Base-by-base conservation (phyloP, 495 filamentous ascomycete genomes). In the Cetradonia linearis region DNA sequence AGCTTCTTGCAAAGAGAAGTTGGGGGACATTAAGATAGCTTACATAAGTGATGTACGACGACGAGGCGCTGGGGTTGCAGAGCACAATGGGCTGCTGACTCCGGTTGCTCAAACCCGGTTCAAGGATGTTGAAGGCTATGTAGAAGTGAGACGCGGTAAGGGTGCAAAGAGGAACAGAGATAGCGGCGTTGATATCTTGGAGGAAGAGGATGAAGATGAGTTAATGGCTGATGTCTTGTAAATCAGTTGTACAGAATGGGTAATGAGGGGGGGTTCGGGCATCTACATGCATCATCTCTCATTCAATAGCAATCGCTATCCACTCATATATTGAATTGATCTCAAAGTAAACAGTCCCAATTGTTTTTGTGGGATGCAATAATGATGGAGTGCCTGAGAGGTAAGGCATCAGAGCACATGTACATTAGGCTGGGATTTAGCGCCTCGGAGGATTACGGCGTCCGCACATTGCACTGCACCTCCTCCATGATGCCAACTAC, bases 121-220 rank as follows among this genome's bases (percentile, higher is more conserved):
- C 56, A 70, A 73, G 37, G 76, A 81, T 46, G 60, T 60, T 53
- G 56, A 66, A 16, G 64, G 61, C 25, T 49, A 62, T 42, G 53
- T 68, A 1, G 76, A 79, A 60, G 64, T 73, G 46, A 73, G 75
- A 8, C 68, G 77, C 31, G 76, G 77, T 18, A 77, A 77, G 60
- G 58, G 71, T 20, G 70, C 71, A 23, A 60, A 30, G 54, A 60
- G 52, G 66, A 72, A 78, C 52, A 75, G 76, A 50, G 83, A 86
- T 59, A 85, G 81, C 67, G 85, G 81, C 3, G 66, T 87, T 67
- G 84, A 77, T 14, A 77, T 87, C 38, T 67, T 83, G 66, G 78
- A 83, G 25, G 83, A 86, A 59, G 76, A 79, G 44, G 76, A 72
- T 56, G 71, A 64, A 28, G 42, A 38, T 60, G 59, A 63, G 62